Conservation (phyloP, 2,329 filamentous ascomycete species). For the Metarhizium guizhouense region DNA sequence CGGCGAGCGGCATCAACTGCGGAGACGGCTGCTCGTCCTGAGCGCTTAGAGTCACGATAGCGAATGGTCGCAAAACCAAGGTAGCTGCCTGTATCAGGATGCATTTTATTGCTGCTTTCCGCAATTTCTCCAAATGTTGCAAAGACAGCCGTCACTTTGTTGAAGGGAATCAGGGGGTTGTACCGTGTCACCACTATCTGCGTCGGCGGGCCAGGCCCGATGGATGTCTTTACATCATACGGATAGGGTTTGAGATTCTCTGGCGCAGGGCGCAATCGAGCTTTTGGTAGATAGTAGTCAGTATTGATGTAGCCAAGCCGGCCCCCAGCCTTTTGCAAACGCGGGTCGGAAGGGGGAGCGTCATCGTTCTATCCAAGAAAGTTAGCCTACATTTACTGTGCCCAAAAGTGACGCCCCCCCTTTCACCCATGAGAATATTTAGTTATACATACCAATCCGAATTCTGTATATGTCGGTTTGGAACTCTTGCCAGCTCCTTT, state of each 20-base stretch:
- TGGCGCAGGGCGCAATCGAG: conserved; percentile 60
- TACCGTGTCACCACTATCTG: conserved; percentile 95
- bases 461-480: conserved; percentile 54
- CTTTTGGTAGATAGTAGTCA: conserved; percentile 62
- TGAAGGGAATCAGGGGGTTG: conserved; percentile 76
- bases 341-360: conserved; percentile 71
- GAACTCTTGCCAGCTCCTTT: conserved; percentile 45
- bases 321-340: conserved; percentile 58
- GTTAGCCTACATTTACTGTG: conserved; percentile 44
- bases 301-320: conserved; percentile 58
- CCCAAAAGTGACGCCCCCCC: conserved; percentile 52
- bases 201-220: conserved; percentile 80
- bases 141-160: conserved; percentile 68
- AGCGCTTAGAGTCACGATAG: conserved; percentile 63
- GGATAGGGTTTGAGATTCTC: conserved; percentile 76
- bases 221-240: conserved; percentile 74
- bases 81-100: conserved; percentile 89
- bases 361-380: conserved; percentile 62
- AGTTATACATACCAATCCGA: conserved; percentile 56
- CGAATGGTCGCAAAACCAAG: conserved; percentile 88
- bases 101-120: conserved; percentile 86
- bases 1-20: conserved; percentile 75
- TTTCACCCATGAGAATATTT: conserved; percentile 15
- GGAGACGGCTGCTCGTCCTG: conserved; percentile 37
- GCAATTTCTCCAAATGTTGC: conserved; percentile 78